Evolutionary conservation across 176 grass and related monocot genomes (phyloP).

Genomic region (Bonia amplexicaulis): DNA sequence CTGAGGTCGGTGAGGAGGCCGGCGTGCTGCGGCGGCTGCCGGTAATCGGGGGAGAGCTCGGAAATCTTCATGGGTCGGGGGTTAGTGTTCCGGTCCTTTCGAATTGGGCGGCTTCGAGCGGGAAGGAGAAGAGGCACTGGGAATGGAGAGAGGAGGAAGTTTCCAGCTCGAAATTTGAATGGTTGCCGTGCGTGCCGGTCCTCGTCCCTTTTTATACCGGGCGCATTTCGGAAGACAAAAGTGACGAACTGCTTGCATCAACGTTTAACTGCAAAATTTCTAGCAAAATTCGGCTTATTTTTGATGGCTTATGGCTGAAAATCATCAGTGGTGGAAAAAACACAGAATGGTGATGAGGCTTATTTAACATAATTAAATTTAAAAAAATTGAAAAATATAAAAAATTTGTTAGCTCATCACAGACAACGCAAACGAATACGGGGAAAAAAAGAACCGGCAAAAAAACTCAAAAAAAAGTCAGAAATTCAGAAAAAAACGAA

Average conservation of each 20-base stretch:
- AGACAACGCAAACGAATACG: too few species aligned
- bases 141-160: not conserved
- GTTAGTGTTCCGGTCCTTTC: slow-evolving; percentile 11
- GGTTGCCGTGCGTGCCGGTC: not conserved
- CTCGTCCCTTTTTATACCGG: not conserved
- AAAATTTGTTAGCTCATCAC: too few species aligned
- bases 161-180: slow-evolving; percentile 26
- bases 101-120: slow-evolving; percentile 21
- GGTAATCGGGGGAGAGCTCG: slow-evolving; percentile 88
- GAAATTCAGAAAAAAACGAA: too few species aligned
- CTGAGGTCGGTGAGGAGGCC: slow-evolving; percentile 57
- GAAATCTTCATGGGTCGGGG: slow-evolving; percentile 77
- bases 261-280: not conserved
- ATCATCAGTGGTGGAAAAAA: too few species aligned
- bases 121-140: slow-evolving; percentile 6
- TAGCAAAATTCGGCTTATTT: too few species aligned
- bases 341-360: too few species aligned
- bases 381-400: too few species aligned
- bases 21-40: slow-evolving; percentile 26
- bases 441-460: too few species aligned
- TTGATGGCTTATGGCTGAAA: too few species aligned
- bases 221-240: not conserved
- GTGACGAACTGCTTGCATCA: not conserved
- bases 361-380: too few species aligned
- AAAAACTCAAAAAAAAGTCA: too few species aligned